Conservation (phyloP, 139 green algal genomes). For the Chlorella sp. region DNA sequence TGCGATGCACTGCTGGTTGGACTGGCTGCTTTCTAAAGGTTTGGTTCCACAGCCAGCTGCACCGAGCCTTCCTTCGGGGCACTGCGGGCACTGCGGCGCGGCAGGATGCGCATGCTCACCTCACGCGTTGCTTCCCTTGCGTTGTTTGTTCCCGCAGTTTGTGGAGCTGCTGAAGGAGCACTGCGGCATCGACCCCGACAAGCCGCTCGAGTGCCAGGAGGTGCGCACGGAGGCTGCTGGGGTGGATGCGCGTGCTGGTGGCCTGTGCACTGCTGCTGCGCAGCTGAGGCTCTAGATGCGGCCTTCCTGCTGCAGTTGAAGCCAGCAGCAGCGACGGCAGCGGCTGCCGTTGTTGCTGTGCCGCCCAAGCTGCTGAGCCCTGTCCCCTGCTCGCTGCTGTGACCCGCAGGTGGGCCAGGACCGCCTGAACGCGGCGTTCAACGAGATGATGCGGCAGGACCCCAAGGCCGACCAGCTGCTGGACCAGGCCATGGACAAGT, state of each 20-base stretch:
- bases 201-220: conserved; percentile 81
- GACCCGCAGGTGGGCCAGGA: conserved; percentile 37
- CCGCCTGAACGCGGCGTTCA: conserved; percentile 36
- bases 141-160: conserved; percentile 72
- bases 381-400: background rate
- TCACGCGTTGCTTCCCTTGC: too few species aligned
- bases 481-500: conserved; percentile 78
- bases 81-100: too few species aligned
- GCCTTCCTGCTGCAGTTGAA: background rate
- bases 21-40: too few species aligned
- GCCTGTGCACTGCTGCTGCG: too few species aligned
- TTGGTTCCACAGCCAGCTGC: too few species aligned
- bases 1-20: too few species aligned
- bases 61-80: too few species aligned
- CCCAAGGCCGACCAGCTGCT: conserved; percentile 74
- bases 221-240: conserved; percentile 57
- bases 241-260: background rate
- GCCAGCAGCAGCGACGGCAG: too few species aligned
- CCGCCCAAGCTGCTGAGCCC: too few species aligned
- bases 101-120: too few species aligned
- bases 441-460: conserved; percentile 47
- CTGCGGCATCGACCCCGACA: conserved; percentile 73
- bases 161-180: conserved; percentile 82
- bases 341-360: background rate
- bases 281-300: background rate